Evolutionary conservation across 1,284 basidiomycete genomes (phyloP).

Genomic region (Apiotrichum montevideense): DNA sequence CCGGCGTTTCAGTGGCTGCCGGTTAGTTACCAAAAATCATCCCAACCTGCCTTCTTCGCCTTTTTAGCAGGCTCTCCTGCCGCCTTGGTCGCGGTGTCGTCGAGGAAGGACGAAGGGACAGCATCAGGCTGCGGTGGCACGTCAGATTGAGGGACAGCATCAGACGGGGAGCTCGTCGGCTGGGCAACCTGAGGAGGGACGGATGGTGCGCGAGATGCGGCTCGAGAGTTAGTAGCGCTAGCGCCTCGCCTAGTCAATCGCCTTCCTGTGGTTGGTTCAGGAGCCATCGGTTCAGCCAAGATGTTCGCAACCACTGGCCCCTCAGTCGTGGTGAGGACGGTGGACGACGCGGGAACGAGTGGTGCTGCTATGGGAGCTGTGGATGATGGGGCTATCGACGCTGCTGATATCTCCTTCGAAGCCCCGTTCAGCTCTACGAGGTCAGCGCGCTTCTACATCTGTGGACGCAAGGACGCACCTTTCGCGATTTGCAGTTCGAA

Average conservation of each 20-base stretch:
- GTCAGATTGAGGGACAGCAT: too few species aligned
- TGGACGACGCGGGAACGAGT: not conserved
- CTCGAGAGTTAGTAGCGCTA: not conserved
- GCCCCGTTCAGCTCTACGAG: too few species aligned
- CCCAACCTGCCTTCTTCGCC: not conserved
- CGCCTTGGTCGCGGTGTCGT: conserved; percentile 14
- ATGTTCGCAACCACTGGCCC: too few species aligned
- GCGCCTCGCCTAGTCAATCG: not conserved
- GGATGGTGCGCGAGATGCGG: conserved; percentile 2
- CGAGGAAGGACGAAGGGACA: conserved; percentile 34
- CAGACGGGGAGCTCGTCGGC: too few species aligned
- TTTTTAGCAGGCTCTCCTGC: not conserved
- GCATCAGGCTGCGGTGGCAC: conserved; percentile 5
- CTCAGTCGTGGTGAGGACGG: not conserved
- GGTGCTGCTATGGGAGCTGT: too few species aligned
- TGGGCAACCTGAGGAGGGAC: not conserved
- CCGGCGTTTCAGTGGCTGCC: conserved; percentile 24
- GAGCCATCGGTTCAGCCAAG: not conserved
- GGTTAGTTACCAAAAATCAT: not conserved
- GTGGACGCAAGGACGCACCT: too few species aligned
- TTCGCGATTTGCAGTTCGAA: not conserved
- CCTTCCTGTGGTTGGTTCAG: not conserved
- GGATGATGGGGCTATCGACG: not conserved
- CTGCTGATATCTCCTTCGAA: not conserved
- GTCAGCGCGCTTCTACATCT: too few species aligned